Base-by-base conservation (phyloP, 2,329 filamentous ascomycete genomes). In the Metarhizium robertsii region DNA sequence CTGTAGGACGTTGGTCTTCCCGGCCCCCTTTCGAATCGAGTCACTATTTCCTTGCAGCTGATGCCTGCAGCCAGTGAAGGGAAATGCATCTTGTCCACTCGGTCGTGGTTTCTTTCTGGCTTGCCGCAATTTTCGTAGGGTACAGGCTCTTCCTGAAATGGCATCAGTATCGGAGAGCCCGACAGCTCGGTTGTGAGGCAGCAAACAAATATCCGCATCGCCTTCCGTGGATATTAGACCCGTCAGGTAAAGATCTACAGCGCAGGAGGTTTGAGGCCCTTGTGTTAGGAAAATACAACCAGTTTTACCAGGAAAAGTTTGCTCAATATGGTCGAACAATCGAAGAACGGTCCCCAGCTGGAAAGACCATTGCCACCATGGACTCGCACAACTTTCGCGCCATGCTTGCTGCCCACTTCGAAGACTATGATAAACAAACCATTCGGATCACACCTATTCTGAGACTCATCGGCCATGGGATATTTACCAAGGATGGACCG, bases 141-240 rank as follows among this genome's bases (percentile, higher is more conserved):
- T 32, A 29, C 29, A 50, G 38, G 25, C 18, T 55, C 20, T 14
- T 52, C 16, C 40, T 52, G 6, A 20, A 38, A 42, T 43, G 50
- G 54, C 45, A 18, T 25, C 34, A 43, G 14, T 36, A 43, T 16
- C 20, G 10, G 6, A 52, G 40, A 25, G n/a, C n/a, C 10, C 18
- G 29, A 18, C 50, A 34, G 25, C 43, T 40, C 4, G 52, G 55
- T 7, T 56, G 55, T 25, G 42, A 53, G 42, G 46, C 55, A 16
- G 38, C 55, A 10, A 53, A 46, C 6, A 18, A 52, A 43, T 56
- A 56, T 43, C 52, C 55, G 6, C 55, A 56, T 52, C 46, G 52
- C 7, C 52, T 53, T 29, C 52, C 55, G 20, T 56, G 55, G 55
- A 51, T 56, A 29, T 30, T 56, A 10, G 55, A 56, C 46, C 55